A percentile compares a stretch with the other conserved stretches of the same genome.
phyloP scores from a whole-genome alignment of 306 rosid genomes.

The Citrullus amarus region DNA sequence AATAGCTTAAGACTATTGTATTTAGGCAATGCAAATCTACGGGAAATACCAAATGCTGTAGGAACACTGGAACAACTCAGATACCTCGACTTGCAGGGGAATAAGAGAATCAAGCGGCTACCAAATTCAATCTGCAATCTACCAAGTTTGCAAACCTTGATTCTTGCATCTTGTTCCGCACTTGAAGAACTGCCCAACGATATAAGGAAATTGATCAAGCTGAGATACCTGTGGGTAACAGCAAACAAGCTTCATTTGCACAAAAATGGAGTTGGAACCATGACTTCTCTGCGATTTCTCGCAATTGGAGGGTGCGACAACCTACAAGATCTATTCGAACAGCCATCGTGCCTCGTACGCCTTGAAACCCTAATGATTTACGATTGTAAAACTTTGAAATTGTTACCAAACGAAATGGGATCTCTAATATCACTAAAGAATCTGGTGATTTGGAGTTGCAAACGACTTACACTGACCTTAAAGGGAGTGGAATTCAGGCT shows the following conservation, averaged over 20 bases:
- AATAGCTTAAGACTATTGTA: background rate
- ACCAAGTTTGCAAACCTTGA: background rate
- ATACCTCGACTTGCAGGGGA: background rate
- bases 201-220: background rate
- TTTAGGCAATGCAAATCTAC: background rate
- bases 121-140: background rate
- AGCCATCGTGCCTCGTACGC: background rate
- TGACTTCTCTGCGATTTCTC: background rate
- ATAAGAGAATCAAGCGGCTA: background rate
- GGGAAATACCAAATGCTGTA: background rate
- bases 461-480: background rate
- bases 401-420: background rate
- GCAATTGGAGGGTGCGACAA: conserved; percentile 1
- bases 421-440: background rate
- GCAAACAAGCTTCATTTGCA: background rate
- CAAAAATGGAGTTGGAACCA: background rate
- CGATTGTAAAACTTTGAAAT: background rate
- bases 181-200: background rate
- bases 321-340: background rate
- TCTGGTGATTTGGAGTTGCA: background rate
- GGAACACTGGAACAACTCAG: background rate
- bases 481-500: background rate
- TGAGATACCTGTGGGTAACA: background rate
- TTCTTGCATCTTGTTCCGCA: background rate
- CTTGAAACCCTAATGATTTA: background rate